Base-by-base conservation (phyloP, 495 filamentous ascomycete genomes). In the Penicillium malachiteum region DNA sequence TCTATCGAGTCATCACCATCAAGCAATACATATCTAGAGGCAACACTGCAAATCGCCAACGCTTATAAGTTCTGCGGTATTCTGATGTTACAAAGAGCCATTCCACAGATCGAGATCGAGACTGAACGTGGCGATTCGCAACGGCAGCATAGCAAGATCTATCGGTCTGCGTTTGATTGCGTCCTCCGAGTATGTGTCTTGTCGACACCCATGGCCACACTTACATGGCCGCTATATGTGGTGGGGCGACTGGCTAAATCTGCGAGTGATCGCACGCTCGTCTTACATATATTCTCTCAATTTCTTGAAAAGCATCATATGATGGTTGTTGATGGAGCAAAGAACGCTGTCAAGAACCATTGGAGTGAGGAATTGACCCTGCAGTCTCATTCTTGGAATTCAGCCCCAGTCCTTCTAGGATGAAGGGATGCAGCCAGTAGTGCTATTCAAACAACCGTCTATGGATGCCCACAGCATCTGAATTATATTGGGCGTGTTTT, bases 271-370 rank as follows among this genome's bases (percentile, higher is more conserved):
- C 51, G 56, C 2, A 59, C 51, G 2, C 39, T 59, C 16, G 54
- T 59, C 10, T 12, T 54, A 39, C 56, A 55, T 54, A 59, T 59
- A 7, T 59, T 59, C 47, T 50, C 50, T 9, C 56, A 59, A 14
- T 59, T 59, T 17, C n/a, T 54, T 13, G 44, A 59, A 12, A 49
- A 54, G 39, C 56, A 59, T 38, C 56, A 55, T 31, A 59, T 59
- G 56, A 54, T 50, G 51, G 56, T 59, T 46, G 51, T 59, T 31
- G 56, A 59, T 40, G 56, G 56, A 8, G 56, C 56, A 0, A 41
- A 49, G 16, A 38, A 45, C 7, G 54, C 54, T 0, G 54, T 56
- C 3, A 13, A 40, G 39, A 35, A 40, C 13, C 33, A 48, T 14
- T 54, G 52, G 52, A 30, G 43, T 14, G 32, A 47, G 18, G 52